phyloP scores from a whole-genome alignment of 2,329 filamentous ascomycete species.

The Thyridium curvatum region DNA sequence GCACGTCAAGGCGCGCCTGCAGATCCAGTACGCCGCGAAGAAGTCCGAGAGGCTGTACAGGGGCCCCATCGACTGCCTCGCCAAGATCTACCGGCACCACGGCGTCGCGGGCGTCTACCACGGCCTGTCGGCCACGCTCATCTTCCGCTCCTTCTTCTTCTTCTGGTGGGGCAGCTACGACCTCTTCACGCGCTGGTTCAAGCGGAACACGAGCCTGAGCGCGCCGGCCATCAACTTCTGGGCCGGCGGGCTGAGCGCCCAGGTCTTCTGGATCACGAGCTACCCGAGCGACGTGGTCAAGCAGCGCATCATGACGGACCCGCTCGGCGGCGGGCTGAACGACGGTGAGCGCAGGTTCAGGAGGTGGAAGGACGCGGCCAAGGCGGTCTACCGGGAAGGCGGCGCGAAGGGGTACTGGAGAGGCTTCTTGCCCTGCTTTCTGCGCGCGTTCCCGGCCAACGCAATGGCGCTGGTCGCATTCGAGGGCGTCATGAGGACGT shows the following conservation, averaged over 20 bases:
- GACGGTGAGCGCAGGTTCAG: constrained; percentile 65
- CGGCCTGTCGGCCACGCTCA: constrained; percentile 74
- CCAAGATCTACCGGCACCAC: constrained; percentile 64
- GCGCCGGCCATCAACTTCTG: constrained; percentile 89
- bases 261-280: constrained; percentile 89
- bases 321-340: constrained; percentile 62
- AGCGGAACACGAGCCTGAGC: constrained; percentile 61
- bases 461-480: constrained; percentile 90
- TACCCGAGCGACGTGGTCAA: constrained; percentile 94
- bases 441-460: constrained; percentile 93
- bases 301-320: constrained; percentile 95
- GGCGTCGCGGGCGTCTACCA: constrained; percentile 79
- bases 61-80: constrained; percentile 78
- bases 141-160: constrained; percentile 94
- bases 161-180: constrained; percentile 99
- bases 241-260: constrained; percentile 88
- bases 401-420: constrained; percentile 84
- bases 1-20: constrained; percentile 88
- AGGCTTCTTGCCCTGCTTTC: constrained; percentile 88
- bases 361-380: constrained; percentile 75
- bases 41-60: constrained; percentile 75
- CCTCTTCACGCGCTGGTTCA: constrained; percentile 64
- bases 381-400: constrained; percentile 66
- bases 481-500: constrained; percentile 76
- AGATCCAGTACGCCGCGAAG: constrained; percentile 83